Conservation (phyloP, 2,329 filamentous ascomycete genomes). For the Magnaporthiopsis rhizophila region DNA sequence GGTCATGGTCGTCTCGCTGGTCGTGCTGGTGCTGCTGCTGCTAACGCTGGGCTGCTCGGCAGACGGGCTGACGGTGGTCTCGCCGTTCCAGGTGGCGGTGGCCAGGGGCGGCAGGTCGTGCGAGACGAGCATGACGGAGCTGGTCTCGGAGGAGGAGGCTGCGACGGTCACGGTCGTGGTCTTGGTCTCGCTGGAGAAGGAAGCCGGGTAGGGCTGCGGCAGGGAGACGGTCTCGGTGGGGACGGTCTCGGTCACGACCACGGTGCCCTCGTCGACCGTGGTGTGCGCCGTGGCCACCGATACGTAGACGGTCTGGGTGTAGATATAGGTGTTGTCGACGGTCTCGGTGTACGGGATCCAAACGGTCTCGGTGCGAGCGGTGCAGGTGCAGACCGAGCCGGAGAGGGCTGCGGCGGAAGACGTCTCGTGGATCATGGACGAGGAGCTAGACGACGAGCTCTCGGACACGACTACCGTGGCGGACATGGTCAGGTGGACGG, state of each 20-base stretch:
- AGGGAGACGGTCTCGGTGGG: constrained; percentile 6
- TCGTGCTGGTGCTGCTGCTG: constrained; percentile 6
- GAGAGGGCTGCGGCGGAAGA: not conserved
- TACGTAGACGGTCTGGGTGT: constrained; percentile 1
- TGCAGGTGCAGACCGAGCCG: not conserved
- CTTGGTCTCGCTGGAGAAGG: constrained; percentile 4
- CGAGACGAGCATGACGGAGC: constrained; percentile 1
- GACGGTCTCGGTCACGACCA: constrained; percentile 4
- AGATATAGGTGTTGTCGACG: not conserved
- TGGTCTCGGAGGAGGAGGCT: not conserved
- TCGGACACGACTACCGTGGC: not conserved
- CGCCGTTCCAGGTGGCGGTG: constrained; percentile 1
- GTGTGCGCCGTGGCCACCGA: not conserved
- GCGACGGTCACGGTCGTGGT: not conserved
- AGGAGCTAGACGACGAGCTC: not conserved
- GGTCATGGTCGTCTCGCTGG: constrained; percentile 15
- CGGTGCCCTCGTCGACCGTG: not conserved
- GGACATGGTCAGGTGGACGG: not conserved
- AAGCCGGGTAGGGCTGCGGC: not conserved
- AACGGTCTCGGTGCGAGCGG: not conserved
- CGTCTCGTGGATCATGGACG: not conserved
- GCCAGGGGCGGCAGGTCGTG: constrained; percentile 2
- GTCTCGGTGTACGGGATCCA: not conserved
- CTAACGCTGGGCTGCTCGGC: too few relatives aligned
- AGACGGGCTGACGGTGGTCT: constrained; percentile 6